Percentiles rank a stretch among this genome's conserved stretches.
Evolutionary conservation across 257 asterid species (phyloP).

Genomic region (Lantana camara): DNA sequence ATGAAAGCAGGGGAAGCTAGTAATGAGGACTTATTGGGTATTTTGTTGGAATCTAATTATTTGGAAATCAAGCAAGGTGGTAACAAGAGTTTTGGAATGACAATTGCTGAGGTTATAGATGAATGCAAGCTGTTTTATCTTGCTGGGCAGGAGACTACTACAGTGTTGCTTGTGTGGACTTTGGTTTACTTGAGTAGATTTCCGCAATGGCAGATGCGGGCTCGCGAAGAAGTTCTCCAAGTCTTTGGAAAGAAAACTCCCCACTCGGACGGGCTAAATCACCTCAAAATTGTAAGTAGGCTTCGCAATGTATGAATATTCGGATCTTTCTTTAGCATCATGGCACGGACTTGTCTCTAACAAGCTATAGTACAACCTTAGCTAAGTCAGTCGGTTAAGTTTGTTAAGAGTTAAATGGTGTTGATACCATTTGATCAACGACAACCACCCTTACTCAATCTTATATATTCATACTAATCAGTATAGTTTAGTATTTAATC

Average conservation of each 20-base stretch:
- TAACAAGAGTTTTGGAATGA: no score
- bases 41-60: slow-evolving; percentile 36
- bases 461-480: no score
- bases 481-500: no score
- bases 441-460: no score
- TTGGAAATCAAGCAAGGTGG: no score
- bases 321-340: background rate
- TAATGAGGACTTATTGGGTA: slow-evolving; percentile 33
- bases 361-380: no score
- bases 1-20: slow-evolving; percentile 30
- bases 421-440: no score
- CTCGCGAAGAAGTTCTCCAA: slow-evolving; percentile 43
- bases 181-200: slow-evolving; percentile 34
- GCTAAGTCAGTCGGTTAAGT: no score
- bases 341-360: background rate
- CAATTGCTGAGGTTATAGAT: slow-evolving; percentile 36
- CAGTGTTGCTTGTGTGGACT: slow-evolving; percentile 44
- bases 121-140: slow-evolving; percentile 57
- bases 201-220: slow-evolving; percentile 49
- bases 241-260: slow-evolving; percentile 34
- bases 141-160: slow-evolving; percentile 53
- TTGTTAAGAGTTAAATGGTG: no score
- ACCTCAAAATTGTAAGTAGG: slow-evolving; percentile 44
- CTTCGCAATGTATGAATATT: background rate
- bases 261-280: slow-evolving; percentile 34